Conservation (phyloP, 768 basidiomycete genomes). For the Mycena metata region DNA sequence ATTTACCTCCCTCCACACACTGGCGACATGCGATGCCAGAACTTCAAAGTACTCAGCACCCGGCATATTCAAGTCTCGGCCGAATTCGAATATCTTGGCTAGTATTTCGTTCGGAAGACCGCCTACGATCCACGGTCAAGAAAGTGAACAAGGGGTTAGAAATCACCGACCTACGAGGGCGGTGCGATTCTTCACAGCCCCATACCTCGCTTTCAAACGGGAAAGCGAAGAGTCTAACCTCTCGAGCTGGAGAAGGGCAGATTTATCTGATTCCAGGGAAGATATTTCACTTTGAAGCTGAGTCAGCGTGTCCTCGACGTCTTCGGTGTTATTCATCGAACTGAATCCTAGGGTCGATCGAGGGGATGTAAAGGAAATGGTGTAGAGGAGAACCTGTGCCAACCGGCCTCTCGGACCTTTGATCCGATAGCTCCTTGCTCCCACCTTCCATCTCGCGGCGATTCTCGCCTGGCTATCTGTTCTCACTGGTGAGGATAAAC, state of each 20-base stretch:
- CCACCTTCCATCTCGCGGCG: background rate
- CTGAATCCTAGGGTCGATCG: background rate
- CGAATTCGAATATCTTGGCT: slow-evolving; percentile 29
- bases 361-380: background rate
- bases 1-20: slow-evolving; percentile 36
- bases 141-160: too few species aligned
- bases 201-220: slow-evolving; percentile 15
- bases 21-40: slow-evolving; percentile 37
- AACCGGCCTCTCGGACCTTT: background rate
- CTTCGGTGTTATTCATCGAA: slow-evolving; percentile 6
- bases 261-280: slow-evolving; percentile 1
- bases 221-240: slow-evolving; percentile 18
- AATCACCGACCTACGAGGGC: slow-evolving; percentile 1
- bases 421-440: background rate
- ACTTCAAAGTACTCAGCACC: slow-evolving; percentile 34
- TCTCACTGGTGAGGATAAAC: too few species aligned
- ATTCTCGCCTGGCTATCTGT: too few species aligned
- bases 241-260: slow-evolving; percentile 8
- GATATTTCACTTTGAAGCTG: slow-evolving; percentile 9
- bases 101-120: slow-evolving; percentile 28
- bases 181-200: slow-evolving; percentile 12
- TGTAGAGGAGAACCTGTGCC: background rate
- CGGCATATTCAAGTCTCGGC: slow-evolving; percentile 18
- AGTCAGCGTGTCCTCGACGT: background rate
- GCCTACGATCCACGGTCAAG: background rate